A percentile compares a stretch with the other conserved stretches of the same genome.
These are phyloP conservation scores for Trapa incisa DNA, from an alignment of 345 rosid species.

Conservation along the genomic window DNA sequence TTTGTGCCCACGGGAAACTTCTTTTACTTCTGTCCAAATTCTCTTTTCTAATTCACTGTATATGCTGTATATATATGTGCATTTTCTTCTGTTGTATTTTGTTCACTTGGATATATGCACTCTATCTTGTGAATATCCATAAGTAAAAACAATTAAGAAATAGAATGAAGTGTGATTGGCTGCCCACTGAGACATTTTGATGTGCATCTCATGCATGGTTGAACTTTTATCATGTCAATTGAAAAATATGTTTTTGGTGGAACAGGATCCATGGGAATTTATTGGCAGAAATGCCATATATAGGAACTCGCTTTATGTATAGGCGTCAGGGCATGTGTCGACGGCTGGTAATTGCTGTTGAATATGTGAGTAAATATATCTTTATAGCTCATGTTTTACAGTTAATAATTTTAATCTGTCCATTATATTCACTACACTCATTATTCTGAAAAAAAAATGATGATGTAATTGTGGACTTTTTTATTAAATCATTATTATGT, in stretches of 20 bases:
- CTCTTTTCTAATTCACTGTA: background rate
- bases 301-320: conserved; percentile 74
- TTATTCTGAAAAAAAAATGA: background rate
- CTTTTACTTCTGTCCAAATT: background rate
- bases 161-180: background rate
- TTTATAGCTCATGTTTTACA: background rate
- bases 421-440: background rate
- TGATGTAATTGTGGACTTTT: background rate
- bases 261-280: conserved; percentile 71
- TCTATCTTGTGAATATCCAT: background rate
- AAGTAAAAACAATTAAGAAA: background rate
- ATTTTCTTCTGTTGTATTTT: too few species aligned
- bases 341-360: conserved; percentile 68
- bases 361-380: conserved; percentile 27
- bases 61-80: background rate
- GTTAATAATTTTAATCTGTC: background rate
- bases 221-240: conserved; percentile 2
- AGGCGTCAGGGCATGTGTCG: conserved; percentile 97
- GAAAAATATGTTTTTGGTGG: conserved; percentile 9
- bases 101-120: background rate
- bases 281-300: conserved; percentile 97
- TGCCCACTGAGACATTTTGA: background rate
- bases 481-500: background rate
- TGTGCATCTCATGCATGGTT: conserved; percentile 3
- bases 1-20: background rate